These are phyloP conservation scores for Candida golubevii DNA, from an alignment of 805 yeast species.

Conservation along the genomic window DNA sequence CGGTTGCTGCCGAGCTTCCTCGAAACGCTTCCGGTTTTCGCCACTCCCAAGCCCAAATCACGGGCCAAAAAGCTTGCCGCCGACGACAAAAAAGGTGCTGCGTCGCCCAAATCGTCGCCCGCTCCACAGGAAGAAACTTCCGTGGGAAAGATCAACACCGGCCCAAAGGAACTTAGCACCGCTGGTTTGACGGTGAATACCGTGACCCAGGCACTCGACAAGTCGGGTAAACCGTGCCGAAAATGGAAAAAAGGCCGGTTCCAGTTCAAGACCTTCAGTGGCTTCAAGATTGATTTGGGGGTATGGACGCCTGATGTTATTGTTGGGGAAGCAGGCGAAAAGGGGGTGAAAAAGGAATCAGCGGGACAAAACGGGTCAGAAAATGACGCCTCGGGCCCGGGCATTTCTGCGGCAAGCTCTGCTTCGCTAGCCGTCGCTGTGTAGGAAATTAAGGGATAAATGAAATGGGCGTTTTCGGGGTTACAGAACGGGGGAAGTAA, in stretches of 20 bases:
- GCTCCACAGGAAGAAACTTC: slow-evolving; percentile 12
- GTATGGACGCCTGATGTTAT: slow-evolving; percentile 10
- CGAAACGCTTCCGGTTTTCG: slow-evolving; percentile 32
- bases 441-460: too few relatives aligned
- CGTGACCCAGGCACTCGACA: slow-evolving; percentile 29
- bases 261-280: slow-evolving; percentile 40
- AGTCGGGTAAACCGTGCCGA: slow-evolving; percentile 30
- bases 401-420: too few relatives aligned
- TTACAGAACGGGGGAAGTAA: too few relatives aligned
- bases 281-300: slow-evolving; percentile 32
- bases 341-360: neutral
- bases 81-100: slow-evolving; percentile 24
- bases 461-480: too few relatives aligned
- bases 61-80: slow-evolving; percentile 29
- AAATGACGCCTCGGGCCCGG: too few relatives aligned
- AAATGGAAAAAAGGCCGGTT: slow-evolving; percentile 33
- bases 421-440: too few relatives aligned
- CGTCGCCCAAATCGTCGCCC: slow-evolving; percentile 26
- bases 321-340: too few relatives aligned
- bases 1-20: slow-evolving; percentile 28
- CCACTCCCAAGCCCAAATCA: slow-evolving; percentile 24
- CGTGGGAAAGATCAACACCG: slow-evolving; percentile 31
- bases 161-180: slow-evolving; percentile 38
- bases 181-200: slow-evolving; percentile 38
- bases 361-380: too few relatives aligned